A percentile compares a stretch with the other conserved stretches of the same genome.
Evolutionary conservation across 1,284 basidiomycete species (phyloP).

Genomic region (Fomitopsis pinicola): DNA sequence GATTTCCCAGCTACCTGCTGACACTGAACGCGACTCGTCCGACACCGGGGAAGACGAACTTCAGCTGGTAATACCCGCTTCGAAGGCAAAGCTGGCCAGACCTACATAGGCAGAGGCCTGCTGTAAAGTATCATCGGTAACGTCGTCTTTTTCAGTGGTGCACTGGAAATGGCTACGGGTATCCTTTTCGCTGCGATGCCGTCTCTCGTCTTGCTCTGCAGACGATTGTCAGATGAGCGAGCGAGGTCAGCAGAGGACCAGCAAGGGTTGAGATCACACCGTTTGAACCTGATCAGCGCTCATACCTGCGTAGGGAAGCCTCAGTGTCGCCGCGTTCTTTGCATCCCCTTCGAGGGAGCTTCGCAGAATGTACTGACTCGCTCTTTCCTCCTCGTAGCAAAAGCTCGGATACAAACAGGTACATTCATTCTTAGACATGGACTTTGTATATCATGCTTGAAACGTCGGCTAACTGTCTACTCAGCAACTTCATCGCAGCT

Average conservation of each 20-base stretch:
- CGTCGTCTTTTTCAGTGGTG: conserved; percentile 55
- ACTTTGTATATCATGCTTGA: not conserved
- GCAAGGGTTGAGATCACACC: conserved; percentile 87
- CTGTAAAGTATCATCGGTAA: conserved; percentile 58
- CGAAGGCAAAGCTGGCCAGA: conserved; percentile 20
- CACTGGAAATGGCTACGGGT: conserved; percentile 83
- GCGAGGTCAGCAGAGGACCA: conserved; percentile 13
- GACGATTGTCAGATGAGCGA: conserved; percentile 24
- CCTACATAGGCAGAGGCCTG: conserved; percentile 27
- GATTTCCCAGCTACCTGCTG: conserved; percentile 15
- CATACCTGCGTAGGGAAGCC: conserved; percentile 96
- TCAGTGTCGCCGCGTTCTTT: conserved; percentile 56
- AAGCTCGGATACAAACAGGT: conserved; percentile 81
- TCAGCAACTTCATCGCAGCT: conserved; percentile 78
- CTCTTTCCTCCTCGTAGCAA: conserved; percentile 42
- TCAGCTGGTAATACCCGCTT: conserved; percentile 51
- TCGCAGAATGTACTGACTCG: conserved; percentile 45
- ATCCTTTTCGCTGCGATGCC: conserved; percentile 45
- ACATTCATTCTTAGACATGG: conserved; percentile 1
- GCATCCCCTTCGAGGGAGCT: conserved; percentile 32
- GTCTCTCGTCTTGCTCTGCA: conserved; percentile 17
- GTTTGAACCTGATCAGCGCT: conserved; percentile 93
- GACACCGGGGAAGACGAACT: conserved; percentile 47
- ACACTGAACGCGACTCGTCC: conserved; percentile 24
- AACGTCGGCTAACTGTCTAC: conserved; percentile 2